phyloP scores from a whole-genome alignment of 164 flowering plant species.

The Magnolia kwangsiensis region DNA sequence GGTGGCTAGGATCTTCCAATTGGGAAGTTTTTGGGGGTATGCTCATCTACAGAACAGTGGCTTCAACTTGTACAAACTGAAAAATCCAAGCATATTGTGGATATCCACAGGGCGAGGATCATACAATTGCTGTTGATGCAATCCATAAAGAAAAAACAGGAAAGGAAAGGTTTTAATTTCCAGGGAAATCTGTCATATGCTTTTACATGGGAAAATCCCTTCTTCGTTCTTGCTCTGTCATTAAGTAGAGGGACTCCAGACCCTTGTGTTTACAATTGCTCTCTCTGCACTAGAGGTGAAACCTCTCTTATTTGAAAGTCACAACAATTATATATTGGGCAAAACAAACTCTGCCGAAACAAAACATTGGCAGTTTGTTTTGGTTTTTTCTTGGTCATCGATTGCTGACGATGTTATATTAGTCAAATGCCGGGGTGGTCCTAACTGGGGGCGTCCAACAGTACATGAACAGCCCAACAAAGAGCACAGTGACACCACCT shows the following conservation, averaged over 20 bases:
- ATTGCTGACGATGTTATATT: neutral
- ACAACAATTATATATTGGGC: neutral
- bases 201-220: neutral
- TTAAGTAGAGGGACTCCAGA: neutral
- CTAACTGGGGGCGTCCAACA: constrained; percentile 49
- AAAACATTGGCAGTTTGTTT: neutral
- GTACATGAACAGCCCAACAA: constrained; percentile 68
- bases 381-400: neutral
- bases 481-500: constrained; percentile 57
- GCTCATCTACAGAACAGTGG: too few species aligned
- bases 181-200: neutral
- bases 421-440: neutral
- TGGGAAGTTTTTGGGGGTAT: too few species aligned
- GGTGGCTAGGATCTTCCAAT: too few species aligned
- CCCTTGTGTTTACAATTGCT: neutral
- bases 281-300: neutral
- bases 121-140: neutral
- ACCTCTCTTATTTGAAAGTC: neutral
- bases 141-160: neutral
- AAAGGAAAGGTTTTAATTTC: neutral
- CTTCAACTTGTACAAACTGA: too few species aligned
- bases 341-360: neutral
- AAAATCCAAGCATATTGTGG: too few species aligned
- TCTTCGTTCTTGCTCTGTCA: neutral
- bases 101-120: neutral